Evolutionary conservation across 2,329 filamentous ascomycete genomes (phyloP).

Genomic region (Pestalotiopsis sp.): DNA sequence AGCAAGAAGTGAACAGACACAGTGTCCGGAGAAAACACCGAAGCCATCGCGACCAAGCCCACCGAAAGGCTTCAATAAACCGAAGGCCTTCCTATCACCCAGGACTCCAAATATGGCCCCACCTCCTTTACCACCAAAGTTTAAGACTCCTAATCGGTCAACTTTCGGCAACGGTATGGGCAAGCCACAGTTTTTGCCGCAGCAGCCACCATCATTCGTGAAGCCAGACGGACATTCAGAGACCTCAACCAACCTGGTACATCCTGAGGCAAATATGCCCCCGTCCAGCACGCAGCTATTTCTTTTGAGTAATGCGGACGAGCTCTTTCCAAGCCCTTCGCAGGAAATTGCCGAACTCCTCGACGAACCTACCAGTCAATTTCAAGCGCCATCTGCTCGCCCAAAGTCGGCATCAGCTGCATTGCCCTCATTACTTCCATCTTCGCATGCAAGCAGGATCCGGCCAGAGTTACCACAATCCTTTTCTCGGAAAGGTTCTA

Average conservation of each 20-base stretch:
- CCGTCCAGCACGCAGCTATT: slow-evolving; percentile 55
- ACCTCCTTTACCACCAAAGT: slow-evolving; percentile 28
- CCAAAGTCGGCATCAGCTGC: neutral
- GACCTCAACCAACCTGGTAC: too few species aligned
- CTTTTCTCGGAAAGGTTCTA: neutral
- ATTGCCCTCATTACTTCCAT: neutral
- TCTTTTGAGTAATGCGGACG: slow-evolving; percentile 50
- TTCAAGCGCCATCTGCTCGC: slow-evolving; percentile 23
- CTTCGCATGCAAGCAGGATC: neutral
- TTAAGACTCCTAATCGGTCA: slow-evolving; percentile 18
- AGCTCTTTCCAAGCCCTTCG: slow-evolving; percentile 58
- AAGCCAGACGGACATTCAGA: neutral
- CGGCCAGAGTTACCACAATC: neutral
- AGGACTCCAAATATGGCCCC: slow-evolving; percentile 26
- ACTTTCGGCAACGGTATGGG: slow-evolving; percentile 11
- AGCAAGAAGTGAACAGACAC: neutral
- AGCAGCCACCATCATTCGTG: slow-evolving; percentile 13
- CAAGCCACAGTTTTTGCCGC: slow-evolving; percentile 23
- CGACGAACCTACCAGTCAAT: slow-evolving; percentile 34
- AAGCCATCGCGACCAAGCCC: neutral
- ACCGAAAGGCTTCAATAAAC: neutral
- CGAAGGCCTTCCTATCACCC: neutral
- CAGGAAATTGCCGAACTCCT: slow-evolving; percentile 57
- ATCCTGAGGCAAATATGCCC: slow-evolving; percentile 17
- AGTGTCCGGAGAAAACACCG: neutral